Conservation (phyloP, 176 grass and related monocot genomes). For the Hyparrhenia diplandra region DNA sequence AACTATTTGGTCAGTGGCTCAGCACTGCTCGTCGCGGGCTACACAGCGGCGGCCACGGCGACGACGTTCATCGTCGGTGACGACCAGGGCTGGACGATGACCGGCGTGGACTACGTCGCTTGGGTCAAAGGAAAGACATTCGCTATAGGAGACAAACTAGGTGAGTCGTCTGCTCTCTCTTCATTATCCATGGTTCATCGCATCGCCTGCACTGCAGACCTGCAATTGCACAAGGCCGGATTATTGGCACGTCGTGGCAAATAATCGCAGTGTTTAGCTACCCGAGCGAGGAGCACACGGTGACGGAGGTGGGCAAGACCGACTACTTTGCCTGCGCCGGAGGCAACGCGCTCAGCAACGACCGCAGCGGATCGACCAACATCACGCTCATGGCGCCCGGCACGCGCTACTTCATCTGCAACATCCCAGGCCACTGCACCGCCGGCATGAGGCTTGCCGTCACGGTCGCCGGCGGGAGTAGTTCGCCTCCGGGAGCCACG, state of each 20-base stretch:
- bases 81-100: conserved; percentile 38
- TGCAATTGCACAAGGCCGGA: too few relatives aligned
- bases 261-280: conserved; percentile 61
- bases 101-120: conserved; percentile 42
- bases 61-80: conserved; percentile 60
- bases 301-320: conserved; percentile 52
- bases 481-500: background rate
- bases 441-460: conserved; percentile 64
- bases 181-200: background rate
- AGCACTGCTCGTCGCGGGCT: conserved; percentile 7
- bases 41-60: conserved; percentile 17
- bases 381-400: conserved; percentile 39
- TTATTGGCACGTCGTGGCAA: background rate
- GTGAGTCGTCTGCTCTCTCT: conserved; percentile 15
- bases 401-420: conserved; percentile 71
- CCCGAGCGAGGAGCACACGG: conserved; percentile 40
- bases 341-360: conserved; percentile 43
- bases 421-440: conserved; percentile 50
- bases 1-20: background rate
- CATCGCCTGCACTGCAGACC: background rate
- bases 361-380: conserved; percentile 38
- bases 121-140: conserved; percentile 56
- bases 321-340: conserved; percentile 68
- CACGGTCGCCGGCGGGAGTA: background rate
- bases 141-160: conserved; percentile 42